Evolutionary conservation across 345 rosid genomes (phyloP), one percentile per base, ranked within the genome.

Genomic region (Acer yangbiense): DNA sequence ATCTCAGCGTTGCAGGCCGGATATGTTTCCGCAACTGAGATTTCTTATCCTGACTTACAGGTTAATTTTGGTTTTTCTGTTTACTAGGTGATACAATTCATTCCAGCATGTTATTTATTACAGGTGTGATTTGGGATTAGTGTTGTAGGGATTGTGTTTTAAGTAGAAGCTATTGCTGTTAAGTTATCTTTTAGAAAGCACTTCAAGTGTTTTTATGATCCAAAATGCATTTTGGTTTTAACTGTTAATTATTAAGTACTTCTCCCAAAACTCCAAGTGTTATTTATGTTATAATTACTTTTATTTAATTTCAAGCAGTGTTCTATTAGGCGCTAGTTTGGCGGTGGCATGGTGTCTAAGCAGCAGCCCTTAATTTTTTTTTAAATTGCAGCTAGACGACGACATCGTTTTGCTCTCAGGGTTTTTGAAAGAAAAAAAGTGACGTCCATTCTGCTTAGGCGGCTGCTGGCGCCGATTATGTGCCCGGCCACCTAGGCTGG

Each of bases 1-100:
- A 69, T 96, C 68, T 84, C 97, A 21, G 89, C 91, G 52, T 79
- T 94, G 71, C 90, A 92, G 75, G 85, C 92, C 17, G 98, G 97
- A 48, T 88, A 78, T 69, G 79, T 58, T 79, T 86, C 80, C 69
- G 97, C 97, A 62, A 77, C 93, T 29, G 91, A 88, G 65, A 80
- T 94, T 60, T 78, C 81, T 67, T 94, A 80, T 81, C 94, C 93
- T 9, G 97, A 92, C 87, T 86, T 96, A 66, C 94, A 94, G 93
- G 98, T 92, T 65, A 25, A 18, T 60, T 60, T 60, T 16, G 23
- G 12, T 52, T 68, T 63, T 20, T 64, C 46, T 41, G 20, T 4
- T 48, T 11, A 62, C 41, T 20, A 20, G 6, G 10, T 39, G 10
- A 39, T 41, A 50, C 21, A 14, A 17, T 27, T 60, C 18, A 13